Evolutionary conservation across 352 stramenopile genomes (phyloP).

Genomic region (Globisporangium uncinulatum): DNA sequence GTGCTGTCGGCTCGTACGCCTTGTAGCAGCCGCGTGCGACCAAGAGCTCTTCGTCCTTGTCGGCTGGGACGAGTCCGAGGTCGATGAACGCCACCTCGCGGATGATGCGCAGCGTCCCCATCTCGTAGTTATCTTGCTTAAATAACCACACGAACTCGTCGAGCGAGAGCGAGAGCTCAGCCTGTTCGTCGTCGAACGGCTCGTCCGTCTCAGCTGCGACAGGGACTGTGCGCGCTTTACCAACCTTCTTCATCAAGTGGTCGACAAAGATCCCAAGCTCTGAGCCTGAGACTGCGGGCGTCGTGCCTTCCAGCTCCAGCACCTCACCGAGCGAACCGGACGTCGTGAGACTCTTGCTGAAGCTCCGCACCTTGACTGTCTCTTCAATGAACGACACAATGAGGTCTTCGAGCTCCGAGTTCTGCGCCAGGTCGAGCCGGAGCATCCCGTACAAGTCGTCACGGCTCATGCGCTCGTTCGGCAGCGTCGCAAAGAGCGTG

Average conservation of each 20-base stretch:
- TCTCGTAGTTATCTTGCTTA: conserved; percentile 67
- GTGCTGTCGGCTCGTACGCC: conserved; percentile 51
- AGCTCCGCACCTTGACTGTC: conserved; percentile 35
- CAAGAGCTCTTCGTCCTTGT: conserved; percentile 74
- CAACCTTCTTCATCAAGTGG: conserved; percentile 57
- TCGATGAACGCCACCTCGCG: conserved; percentile 83
- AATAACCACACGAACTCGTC: conserved; percentile 72
- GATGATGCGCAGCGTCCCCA: conserved; percentile 75
- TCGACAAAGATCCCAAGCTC: conserved; percentile 80
- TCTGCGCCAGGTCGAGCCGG: conserved; percentile 74
- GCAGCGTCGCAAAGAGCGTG: conserved; percentile 65
- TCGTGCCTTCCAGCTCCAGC: conserved; percentile 55
- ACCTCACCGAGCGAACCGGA: conserved; percentile 45
- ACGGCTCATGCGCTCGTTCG: conserved; percentile 50
- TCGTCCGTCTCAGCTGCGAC: conserved; percentile 8
- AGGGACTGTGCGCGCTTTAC: conserved; percentile 23
- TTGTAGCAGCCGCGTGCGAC: conserved; percentile 73
- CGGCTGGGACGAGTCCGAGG: conserved; percentile 57
- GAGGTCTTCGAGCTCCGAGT: conserved; percentile 56
- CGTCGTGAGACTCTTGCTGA: conserved; percentile 32
- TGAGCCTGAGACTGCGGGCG: conserved; percentile 69
- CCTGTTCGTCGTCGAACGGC: conserved; percentile 17
- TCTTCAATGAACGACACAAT: conserved; percentile 66
- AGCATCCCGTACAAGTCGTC: conserved; percentile 84
- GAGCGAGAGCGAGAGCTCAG: conserved; percentile 38